These are phyloP conservation scores for Lyophyllum semitale DNA, from an alignment of 768 basidiomycete species.

Conservation along the genomic window DNA sequence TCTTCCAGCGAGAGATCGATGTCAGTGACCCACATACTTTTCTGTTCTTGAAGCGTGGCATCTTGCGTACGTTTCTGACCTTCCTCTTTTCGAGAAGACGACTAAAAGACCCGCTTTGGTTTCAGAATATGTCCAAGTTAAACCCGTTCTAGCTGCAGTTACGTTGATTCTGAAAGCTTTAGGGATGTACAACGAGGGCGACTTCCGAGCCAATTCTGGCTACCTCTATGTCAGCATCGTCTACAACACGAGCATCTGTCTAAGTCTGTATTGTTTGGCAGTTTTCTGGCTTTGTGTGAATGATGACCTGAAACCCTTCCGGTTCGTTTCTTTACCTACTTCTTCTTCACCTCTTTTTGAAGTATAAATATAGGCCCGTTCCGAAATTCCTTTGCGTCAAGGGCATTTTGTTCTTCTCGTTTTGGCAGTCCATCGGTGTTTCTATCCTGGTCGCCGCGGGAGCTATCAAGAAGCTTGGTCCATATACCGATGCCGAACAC, in stretches of 20 bases:
- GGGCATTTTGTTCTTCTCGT: slow-evolving; percentile 96
- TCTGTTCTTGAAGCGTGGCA: slow-evolving; percentile 91
- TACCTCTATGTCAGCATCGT: slow-evolving; percentile 90
- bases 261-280: slow-evolving; percentile 86
- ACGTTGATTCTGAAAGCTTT: slow-evolving; percentile 86
- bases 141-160: slow-evolving; percentile 82
- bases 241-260: slow-evolving; percentile 81
- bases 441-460: slow-evolving; percentile 87
- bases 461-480: slow-evolving; percentile 76
- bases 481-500: slow-evolving; percentile 85
- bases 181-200: slow-evolving; percentile 89
- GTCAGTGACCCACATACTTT: slow-evolving; percentile 94
- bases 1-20: slow-evolving; percentile 88
- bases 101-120: slow-evolving; percentile 1
- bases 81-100: background rate
- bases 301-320: slow-evolving; percentile 86
- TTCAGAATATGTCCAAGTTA: slow-evolving; percentile 95
- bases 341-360: background rate
- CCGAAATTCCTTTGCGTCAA: slow-evolving; percentile 99
- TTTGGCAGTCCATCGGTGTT: slow-evolving; percentile 92
- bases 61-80: slow-evolving; percentile 64
- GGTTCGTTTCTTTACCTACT: slow-evolving; percentile 44
- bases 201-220: slow-evolving; percentile 81
- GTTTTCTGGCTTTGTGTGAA: slow-evolving; percentile 96
- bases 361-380: slow-evolving; percentile 58